Evolutionary conservation across 176 grass and related monocot genomes (phyloP).

Genomic region (Juncus inflexus): DNA sequence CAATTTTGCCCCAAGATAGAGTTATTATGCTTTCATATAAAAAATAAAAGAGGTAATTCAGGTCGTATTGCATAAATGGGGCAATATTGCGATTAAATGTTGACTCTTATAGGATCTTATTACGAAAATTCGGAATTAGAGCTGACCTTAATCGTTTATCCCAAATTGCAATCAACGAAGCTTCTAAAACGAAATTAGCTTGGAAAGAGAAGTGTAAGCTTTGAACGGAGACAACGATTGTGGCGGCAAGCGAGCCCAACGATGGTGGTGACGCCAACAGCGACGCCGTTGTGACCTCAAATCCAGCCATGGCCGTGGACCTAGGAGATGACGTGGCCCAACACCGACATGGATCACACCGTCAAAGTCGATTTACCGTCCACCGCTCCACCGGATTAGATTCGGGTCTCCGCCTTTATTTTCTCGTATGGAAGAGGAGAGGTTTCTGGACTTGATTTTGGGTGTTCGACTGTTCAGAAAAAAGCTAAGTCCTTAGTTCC

Average conservation of each 20-base stretch:
- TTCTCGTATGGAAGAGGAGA: no score
- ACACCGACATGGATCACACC: slow-evolving; percentile 67
- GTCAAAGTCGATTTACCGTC: slow-evolving; percentile 31
- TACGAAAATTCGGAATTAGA: not conserved
- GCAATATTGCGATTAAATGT: not conserved
- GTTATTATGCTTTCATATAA: no score
- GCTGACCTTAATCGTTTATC: not conserved
- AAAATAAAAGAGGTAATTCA: not conserved
- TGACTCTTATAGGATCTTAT: not conserved
- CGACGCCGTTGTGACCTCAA: slow-evolving; percentile 38
- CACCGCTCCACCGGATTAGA: no score
- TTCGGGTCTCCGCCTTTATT: no score
- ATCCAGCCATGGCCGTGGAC: slow-evolving; percentile 45
- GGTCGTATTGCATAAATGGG: not conserved
- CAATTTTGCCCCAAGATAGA: slow-evolving; percentile 1
- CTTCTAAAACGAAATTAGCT: slow-evolving; percentile 9
- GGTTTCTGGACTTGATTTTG: no score
- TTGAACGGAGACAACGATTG: slow-evolving; percentile 52
- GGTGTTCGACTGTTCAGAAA: no score
- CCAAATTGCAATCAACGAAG: not conserved
- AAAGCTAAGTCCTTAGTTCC: no score
- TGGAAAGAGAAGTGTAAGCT: slow-evolving; percentile 36
- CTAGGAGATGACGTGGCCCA: slow-evolving; percentile 48
- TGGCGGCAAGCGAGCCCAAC: slow-evolving; percentile 56
- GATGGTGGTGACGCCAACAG: slow-evolving; percentile 62